These are phyloP conservation scores for Sedum album DNA, from an alignment of 164 flowering plant genomes.

Conservation along the genomic window DNA sequence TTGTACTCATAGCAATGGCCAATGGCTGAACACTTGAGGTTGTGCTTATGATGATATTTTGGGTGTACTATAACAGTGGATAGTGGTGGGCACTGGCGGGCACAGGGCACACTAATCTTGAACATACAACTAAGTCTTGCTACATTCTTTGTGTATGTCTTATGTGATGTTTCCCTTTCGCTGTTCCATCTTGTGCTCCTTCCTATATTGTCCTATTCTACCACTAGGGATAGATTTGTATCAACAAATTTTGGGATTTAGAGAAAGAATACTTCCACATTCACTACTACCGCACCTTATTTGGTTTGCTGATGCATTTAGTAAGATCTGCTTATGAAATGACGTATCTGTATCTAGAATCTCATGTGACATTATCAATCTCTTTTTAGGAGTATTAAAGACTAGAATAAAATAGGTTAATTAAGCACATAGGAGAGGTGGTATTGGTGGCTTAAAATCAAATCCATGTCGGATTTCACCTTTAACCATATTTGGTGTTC, in stretches of 20 bases:
- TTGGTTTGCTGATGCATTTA: neutral
- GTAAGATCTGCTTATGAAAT: neutral
- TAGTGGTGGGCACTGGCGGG: conserved; percentile 5
- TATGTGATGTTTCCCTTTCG: neutral
- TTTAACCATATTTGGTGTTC: neutral
- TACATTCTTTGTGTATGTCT: neutral
- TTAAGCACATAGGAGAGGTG: neutral
- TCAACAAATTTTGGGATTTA: neutral
- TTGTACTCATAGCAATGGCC: neutral
- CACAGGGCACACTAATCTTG: neutral
- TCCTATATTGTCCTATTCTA: neutral
- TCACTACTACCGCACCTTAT: neutral
- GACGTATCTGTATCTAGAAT: neutral
- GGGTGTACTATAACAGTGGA: neutral
- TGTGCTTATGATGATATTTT: conserved; percentile 1
- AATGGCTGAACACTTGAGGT: neutral
- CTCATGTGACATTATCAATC: neutral
- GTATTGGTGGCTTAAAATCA: neutral
- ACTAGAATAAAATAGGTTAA: neutral
- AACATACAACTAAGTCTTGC: neutral
- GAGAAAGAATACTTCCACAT: no score
- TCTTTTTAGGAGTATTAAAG: neutral
- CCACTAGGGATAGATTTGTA: neutral
- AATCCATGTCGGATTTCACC: neutral
- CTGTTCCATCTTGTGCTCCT: neutral